Evolutionary conservation across 140 eudicot species (phyloP).

Genomic region (Ambrosia hybrid): DNA sequence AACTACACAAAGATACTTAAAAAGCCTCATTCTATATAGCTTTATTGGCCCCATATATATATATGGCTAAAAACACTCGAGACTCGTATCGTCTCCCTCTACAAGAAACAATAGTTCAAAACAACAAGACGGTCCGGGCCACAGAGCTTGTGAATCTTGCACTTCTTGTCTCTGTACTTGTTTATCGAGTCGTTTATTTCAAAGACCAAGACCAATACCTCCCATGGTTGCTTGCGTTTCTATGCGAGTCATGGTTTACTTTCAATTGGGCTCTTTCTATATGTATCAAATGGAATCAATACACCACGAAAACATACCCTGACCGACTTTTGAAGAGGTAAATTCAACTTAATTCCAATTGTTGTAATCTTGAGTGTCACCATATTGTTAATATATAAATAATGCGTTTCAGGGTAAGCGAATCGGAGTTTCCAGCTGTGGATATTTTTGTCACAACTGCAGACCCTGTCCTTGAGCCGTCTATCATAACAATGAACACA

Average conservation of each 20-base stretch:
- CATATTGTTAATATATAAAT: too few species aligned
- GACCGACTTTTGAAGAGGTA: conserved; percentile 46
- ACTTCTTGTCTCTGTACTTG: conserved; percentile 47
- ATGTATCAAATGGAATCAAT: conserved; percentile 47
- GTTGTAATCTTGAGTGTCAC: neutral
- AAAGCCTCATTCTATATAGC: neutral
- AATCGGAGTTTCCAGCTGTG: conserved; percentile 49
- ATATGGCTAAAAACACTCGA: conserved; percentile 21
- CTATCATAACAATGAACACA: conserved; percentile 57
- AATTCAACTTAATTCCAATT: neutral
- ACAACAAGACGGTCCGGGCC: conserved; percentile 37
- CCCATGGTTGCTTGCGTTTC: conserved; percentile 47
- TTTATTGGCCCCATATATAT: neutral
- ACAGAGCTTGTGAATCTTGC: conserved; percentile 46
- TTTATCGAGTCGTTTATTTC: conserved; percentile 38
- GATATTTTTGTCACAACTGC: conserved; percentile 75
- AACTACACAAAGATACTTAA: neutral
- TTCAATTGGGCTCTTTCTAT: conserved; percentile 42
- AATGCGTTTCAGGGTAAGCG: conserved; percentile 23
- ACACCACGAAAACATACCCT: conserved; percentile 36
- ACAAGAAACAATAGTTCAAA: conserved; percentile 31
- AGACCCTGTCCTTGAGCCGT: conserved; percentile 57
- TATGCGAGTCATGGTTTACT: conserved; percentile 62
- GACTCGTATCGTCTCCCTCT: conserved; percentile 33
- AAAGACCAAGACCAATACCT: conserved; percentile 36